Evolutionary conservation across 164 flowering plant species (phyloP).

Genomic region (Pachysandra terminalis): DNA sequence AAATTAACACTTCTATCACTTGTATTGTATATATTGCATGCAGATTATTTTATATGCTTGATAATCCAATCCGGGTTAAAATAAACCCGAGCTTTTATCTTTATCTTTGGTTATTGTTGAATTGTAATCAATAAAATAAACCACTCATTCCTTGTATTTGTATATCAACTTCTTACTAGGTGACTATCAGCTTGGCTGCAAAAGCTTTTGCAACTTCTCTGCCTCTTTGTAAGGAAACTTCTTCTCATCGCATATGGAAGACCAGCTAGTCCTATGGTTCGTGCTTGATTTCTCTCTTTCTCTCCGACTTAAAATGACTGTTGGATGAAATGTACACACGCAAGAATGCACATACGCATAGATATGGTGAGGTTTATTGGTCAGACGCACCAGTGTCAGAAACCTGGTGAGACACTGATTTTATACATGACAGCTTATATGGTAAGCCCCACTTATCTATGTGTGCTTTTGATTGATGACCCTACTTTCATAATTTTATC

Average conservation of each 20-base stretch:
- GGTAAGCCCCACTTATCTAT: not conserved
- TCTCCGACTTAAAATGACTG: too few species aligned
- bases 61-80: not conserved
- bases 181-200: conserved; percentile 90
- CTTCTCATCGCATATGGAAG: conserved; percentile 80
- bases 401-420: too few species aligned
- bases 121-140: not conserved
- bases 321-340: too few species aligned
- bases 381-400: not conserved
- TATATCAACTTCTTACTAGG: conserved; percentile 37
- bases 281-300: conserved; percentile 14
- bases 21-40: too few species aligned
- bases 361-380: not conserved
- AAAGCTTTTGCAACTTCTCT: conserved; percentile 84
- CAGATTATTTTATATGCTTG: too few species aligned
- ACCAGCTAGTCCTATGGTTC: conserved; percentile 62
- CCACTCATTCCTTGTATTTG: not conserved
- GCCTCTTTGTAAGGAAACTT: conserved; percentile 87
- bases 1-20: not conserved
- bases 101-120: not conserved
- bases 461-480: not conserved
- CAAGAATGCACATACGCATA: not conserved
- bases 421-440: not conserved
- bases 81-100: not conserved
- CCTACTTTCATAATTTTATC: not conserved